Percentiles rank a stretch among this genome's conserved stretches.
phyloP scores from a whole-genome alignment of 2,329 filamentous ascomycete genomes.

The Fusarium ramigenum region DNA sequence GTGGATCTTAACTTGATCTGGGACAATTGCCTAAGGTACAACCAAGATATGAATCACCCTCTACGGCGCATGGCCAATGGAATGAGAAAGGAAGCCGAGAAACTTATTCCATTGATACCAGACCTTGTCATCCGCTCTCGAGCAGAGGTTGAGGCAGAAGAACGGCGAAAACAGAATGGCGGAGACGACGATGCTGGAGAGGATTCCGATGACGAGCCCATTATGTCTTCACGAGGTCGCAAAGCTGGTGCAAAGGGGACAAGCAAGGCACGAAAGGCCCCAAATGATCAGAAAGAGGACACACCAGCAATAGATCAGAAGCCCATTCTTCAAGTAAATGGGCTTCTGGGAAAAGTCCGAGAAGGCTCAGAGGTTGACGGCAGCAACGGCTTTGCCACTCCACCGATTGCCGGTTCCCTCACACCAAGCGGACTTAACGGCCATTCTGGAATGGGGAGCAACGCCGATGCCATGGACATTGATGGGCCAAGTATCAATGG shows the following conservation, averaged over 20 bases:
- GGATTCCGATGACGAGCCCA: slow-evolving; percentile 96
- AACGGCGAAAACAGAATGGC: slow-evolving; percentile 85
- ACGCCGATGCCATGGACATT: slow-evolving; percentile 86
- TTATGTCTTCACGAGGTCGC: slow-evolving; percentile 95
- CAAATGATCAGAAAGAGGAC: slow-evolving; percentile 77
- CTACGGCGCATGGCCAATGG: slow-evolving; percentile 92
- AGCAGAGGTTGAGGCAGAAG: slow-evolving; percentile 91
- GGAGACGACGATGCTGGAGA: slow-evolving; percentile 84
- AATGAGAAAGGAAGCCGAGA: slow-evolving; percentile 98
- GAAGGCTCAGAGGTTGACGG: slow-evolving; percentile 87
- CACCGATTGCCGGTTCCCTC: slow-evolving; percentile 76
- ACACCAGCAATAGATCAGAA: slow-evolving; percentile 82
- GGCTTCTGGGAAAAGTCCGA: slow-evolving; percentile 66
- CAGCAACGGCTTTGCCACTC: slow-evolving; percentile 87
- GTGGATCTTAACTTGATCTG: slow-evolving; percentile 94
- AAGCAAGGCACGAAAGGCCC: slow-evolving; percentile 80
- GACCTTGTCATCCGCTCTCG: slow-evolving; percentile 90
- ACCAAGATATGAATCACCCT: slow-evolving; percentile 87
- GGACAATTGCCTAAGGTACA: slow-evolving; percentile 97
- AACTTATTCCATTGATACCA: slow-evolving; percentile 92
- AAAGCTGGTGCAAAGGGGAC: slow-evolving; percentile 82
- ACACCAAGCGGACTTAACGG: slow-evolving; percentile 81
- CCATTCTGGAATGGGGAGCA: slow-evolving; percentile 72
- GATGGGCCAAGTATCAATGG: slow-evolving; percentile 79
- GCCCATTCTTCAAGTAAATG: slow-evolving; percentile 74